Conservation (phyloP, 2,329 filamentous ascomycete species). For the Colletotrichum orbiculare region DNA sequence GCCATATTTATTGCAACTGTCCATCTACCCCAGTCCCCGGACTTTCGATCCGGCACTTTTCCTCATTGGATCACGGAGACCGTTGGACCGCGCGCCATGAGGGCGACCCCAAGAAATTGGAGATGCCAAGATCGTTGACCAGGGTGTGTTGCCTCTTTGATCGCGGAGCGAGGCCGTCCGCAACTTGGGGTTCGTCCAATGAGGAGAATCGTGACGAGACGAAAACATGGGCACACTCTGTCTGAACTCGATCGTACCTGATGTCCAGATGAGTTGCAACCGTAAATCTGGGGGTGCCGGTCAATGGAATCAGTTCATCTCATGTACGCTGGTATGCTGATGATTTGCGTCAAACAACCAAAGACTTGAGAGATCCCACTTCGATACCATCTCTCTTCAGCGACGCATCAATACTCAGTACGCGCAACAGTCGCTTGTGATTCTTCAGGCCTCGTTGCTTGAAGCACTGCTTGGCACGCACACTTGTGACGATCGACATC, state of each 20-base stretch:
- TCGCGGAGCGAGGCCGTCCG: slow-evolving; percentile 21
- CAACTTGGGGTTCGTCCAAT: slow-evolving; percentile 27
- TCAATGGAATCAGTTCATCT: too few species aligned
- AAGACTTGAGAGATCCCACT: too few species aligned
- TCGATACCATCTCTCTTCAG: too few species aligned
- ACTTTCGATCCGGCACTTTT: slow-evolving; percentile 1
- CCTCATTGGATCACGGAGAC: slow-evolving; percentile 27
- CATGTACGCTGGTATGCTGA: background rate
- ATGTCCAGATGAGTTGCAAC: background rate
- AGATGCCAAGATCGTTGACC: slow-evolving; percentile 20
- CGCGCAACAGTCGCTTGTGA: too few species aligned
- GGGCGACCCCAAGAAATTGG: slow-evolving; percentile 8
- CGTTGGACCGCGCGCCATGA: slow-evolving; percentile 30
- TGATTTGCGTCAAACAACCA: background rate
- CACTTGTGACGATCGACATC: too few species aligned
- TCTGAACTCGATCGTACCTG: slow-evolving; percentile 23
- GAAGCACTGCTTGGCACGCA: too few species aligned
- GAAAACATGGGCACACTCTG: slow-evolving; percentile 4
- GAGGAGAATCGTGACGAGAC: background rate
- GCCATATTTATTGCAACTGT: slow-evolving; percentile 23
- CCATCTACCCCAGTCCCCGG: background rate
- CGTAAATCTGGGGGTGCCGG: background rate
- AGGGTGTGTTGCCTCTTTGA: slow-evolving; percentile 11
- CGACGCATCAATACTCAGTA: too few species aligned
- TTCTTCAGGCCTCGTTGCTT: too few species aligned